A percentile compares a stretch with the other conserved stretches of the same genome.
phyloP scores from a whole-genome alignment of 1,139 yeast species.

The Blastobotrys capitulatus region DNA sequence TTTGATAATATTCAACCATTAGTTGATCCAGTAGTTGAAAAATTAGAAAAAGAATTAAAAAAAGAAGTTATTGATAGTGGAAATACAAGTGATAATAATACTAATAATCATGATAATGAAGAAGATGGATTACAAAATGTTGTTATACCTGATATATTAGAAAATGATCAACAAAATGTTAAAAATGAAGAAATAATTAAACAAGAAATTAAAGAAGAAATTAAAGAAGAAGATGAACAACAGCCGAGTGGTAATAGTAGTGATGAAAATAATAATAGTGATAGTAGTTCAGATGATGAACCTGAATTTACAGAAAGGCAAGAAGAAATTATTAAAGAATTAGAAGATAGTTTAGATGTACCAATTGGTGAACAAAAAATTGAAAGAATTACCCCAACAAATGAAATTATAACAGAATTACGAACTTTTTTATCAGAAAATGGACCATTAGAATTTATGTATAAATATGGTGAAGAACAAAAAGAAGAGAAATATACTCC shows the following conservation, averaged over 20 bases:
- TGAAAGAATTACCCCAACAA: conserved; percentile 28
- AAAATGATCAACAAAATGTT: neutral
- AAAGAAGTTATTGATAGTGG: neutral
- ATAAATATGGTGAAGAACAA: conserved; percentile 53
- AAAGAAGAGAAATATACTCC: conserved; percentile 40
- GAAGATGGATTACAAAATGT: neutral
- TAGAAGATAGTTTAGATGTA: conserved; percentile 24
- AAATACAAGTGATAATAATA: neutral
- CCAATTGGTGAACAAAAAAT: conserved; percentile 8
- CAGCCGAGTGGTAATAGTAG: neutral
- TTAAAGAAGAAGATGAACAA: too few species aligned
- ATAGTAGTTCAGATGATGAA: conserved; percentile 7
- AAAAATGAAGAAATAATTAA: too few species aligned
- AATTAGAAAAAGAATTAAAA: neutral
- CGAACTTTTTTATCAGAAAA: conserved; percentile 50
- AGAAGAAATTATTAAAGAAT: conserved; percentile 20
- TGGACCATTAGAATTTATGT: conserved; percentile 57
- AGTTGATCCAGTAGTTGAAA: neutral
- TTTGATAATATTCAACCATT: neutral
- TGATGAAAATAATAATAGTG: neutral
- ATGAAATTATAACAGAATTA: conserved; percentile 44
- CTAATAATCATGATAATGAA: neutral
- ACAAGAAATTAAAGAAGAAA: too few species aligned
- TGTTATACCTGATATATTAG: conserved; percentile 1
- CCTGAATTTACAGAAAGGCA: conserved; percentile 2